These are phyloP conservation scores for Nicotiana knightiana DNA, from an alignment of 257 asterid genomes.

Conservation along the genomic window DNA sequence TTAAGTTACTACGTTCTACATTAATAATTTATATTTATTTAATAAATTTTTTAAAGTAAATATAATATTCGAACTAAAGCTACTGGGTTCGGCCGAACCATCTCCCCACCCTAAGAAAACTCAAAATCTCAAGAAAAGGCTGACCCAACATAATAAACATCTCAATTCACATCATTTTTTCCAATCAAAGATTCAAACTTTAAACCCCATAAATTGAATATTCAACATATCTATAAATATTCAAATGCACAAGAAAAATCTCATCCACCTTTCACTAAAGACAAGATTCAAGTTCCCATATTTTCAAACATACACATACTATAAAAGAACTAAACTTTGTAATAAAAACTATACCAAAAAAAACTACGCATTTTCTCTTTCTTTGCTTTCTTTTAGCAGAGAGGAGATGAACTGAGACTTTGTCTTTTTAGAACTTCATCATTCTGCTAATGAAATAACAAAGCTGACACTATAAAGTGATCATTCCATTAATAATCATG, in stretches of 20 bases:
- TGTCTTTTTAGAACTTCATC: constrained; percentile 34
- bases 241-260: neutral
- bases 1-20: no score
- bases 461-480: neutral
- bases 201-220: neutral
- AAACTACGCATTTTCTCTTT: neutral
- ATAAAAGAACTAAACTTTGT: no score
- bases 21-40: no score
- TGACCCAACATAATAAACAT: neutral
- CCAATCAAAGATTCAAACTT: neutral
- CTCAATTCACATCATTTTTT: no score
- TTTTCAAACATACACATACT: neutral
- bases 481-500: no score
- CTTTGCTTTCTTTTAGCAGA: neutral
- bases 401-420: constrained; percentile 20
- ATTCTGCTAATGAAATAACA: neutral
- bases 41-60: no score
- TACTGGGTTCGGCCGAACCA: no score
- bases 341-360: no score
- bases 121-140: neutral
- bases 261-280: constrained; percentile 7
- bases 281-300: constrained; percentile 8
- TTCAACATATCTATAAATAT: neutral
- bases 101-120: no score
- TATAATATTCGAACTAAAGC: no score